Evolutionary conservation across 2,329 filamentous ascomycete genomes (phyloP).

Genomic region (Colletotrichum incanum): DNA sequence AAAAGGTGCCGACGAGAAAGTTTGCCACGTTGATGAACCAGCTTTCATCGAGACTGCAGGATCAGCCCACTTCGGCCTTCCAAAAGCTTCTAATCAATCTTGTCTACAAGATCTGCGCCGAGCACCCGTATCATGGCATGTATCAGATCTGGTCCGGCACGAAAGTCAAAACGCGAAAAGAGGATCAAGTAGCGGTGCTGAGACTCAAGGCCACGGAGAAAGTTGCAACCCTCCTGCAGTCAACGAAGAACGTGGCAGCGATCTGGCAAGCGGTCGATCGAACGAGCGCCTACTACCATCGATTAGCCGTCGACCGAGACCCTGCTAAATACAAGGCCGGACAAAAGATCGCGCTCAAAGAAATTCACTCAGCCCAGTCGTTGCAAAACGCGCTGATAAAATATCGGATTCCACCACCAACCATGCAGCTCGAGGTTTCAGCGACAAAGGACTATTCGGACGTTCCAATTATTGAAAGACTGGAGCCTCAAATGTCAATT

Average conservation of each 20-base stretch:
- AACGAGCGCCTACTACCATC: slow-evolving; percentile 78
- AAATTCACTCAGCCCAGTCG: slow-evolving; percentile 73
- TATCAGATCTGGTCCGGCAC: slow-evolving; percentile 94
- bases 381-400: slow-evolving; percentile 75
- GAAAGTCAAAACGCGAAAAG: slow-evolving; percentile 76
- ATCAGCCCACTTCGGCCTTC: slow-evolving; percentile 77
- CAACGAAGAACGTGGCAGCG: slow-evolving; percentile 63
- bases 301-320: slow-evolving; percentile 76
- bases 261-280: slow-evolving; percentile 83
- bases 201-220: slow-evolving; percentile 81
- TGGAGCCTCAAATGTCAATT: slow-evolving; percentile 85
- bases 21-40: slow-evolving; percentile 97
- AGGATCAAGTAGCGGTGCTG: slow-evolving; percentile 82
- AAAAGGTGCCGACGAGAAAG: slow-evolving; percentile 87
- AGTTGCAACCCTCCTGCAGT: slow-evolving; percentile 75
- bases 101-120: slow-evolving; percentile 86
- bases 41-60: slow-evolving; percentile 90
- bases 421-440: slow-evolving; percentile 85
- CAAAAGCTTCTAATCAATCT: slow-evolving; percentile 82
- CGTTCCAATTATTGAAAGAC: slow-evolving; percentile 80
- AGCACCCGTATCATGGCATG: slow-evolving; percentile 97
- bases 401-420: slow-evolving; percentile 87
- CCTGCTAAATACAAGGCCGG: slow-evolving; percentile 78
- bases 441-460: slow-evolving; percentile 81
- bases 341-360: slow-evolving; percentile 75